phyloP scores from a whole-genome alignment of 306 rosid species.

The Casuarina glauca region DNA sequence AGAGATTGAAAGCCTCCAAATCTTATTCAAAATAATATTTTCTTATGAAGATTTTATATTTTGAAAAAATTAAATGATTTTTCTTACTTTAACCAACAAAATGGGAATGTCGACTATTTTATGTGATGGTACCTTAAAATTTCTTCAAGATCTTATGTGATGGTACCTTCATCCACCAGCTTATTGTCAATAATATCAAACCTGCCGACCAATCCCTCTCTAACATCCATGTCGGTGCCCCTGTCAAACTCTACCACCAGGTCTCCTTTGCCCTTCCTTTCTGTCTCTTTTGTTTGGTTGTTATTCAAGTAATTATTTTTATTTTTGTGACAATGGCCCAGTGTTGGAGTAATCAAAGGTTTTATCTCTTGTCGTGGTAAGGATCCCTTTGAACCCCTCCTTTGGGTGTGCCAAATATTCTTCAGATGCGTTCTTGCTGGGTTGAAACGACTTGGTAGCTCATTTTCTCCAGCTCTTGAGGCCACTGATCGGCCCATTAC shows the following conservation, averaged over 20 bases:
- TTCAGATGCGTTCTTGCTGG: constrained; percentile 67
- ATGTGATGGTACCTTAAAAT: too few relatives aligned
- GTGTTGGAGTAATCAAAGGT: neutral
- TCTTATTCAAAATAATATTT: too few relatives aligned
- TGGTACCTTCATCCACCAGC: constrained; percentile 79
- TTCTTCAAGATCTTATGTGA: constrained; percentile 79
- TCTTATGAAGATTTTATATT: too few relatives aligned
- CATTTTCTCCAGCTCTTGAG: constrained; percentile 50
- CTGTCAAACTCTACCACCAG: constrained; percentile 81
- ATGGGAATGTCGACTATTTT: too few relatives aligned
- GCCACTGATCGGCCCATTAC: constrained; percentile 53
- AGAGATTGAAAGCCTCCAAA: too few relatives aligned
- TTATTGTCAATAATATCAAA: constrained; percentile 52
- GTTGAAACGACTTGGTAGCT: constrained; percentile 61
- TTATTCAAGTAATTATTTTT: neutral
- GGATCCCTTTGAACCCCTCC: neutral
- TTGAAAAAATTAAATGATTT: too few relatives aligned
- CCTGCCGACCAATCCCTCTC: constrained; percentile 69
- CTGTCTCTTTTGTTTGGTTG: neutral
- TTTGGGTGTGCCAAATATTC: too few relatives aligned
- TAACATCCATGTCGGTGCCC: constrained; percentile 42
- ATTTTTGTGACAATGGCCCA: neutral
- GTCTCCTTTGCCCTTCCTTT: constrained; percentile 23
- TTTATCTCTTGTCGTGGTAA: neutral
- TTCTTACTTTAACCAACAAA: too few relatives aligned